Base-by-base conservation (phyloP, 345 rosid genomes). In the Mallotus nudiflorus region DNA sequence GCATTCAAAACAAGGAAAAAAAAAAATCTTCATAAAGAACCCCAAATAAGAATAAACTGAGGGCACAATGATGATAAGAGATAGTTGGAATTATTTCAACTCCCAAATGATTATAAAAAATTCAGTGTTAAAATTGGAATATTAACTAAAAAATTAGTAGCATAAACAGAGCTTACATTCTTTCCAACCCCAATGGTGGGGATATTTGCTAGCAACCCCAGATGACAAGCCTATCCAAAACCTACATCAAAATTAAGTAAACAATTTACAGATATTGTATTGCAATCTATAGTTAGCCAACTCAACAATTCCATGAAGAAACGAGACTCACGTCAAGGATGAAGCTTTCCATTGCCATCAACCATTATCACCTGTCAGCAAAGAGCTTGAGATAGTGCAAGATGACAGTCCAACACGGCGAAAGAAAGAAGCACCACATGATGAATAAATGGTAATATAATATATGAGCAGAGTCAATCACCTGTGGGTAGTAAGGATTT, bases 171-270 rank as follows among this genome's bases (percentile, higher is more conserved):
- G 64, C 81, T 74, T 80, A 88, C 97, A 59, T 86, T 91, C 78
- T 94, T 94, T 69, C 95, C 93, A 14, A 94, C 74, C 39, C 97
- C 97, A 78, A 88, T 85, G 37, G 98, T 79, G 25, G 97, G 95
- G 19, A 90, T 66, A 79, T 90, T 49, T 63, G 90, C 97, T 73
- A 88, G 76, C 75, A 94, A 93, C 69, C 97, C 95, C 27, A 88
- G 73, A 82, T 94, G 96, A 73, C 91, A 90, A 50, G 97, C 97
- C 83, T 87, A 79, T 66, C 98, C 97, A 82, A 91, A 91, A 74
- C 96, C 98, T 93, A 61, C 7, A 68, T 35, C 53, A 71, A n/a
- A 70, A 67, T 33, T n/a, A n/a, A n/a, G 37, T 33, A 33, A 33
- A 33, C 37, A 6, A 33, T 33, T 33, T 33, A 6, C 37, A 6